Percentiles rank a stretch among this genome's conserved stretches.
These are phyloP conservation scores for Beauveria rudraprayagi DNA, from an alignment of 2,329 filamentous ascomycete species.

Conservation along the genomic window DNA sequence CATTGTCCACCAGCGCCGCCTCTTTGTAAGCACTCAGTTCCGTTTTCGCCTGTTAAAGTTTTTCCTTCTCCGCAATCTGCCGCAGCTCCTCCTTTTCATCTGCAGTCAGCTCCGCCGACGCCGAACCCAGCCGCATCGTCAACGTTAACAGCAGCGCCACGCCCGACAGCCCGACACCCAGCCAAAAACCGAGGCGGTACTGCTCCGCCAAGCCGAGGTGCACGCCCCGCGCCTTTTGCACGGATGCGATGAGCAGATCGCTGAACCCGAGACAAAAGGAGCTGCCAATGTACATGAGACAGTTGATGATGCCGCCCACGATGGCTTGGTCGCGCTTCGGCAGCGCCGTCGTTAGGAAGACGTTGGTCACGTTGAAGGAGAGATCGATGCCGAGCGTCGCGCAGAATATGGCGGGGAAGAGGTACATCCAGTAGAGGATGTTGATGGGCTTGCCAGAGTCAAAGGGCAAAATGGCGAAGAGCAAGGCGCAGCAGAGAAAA, in stretches of 20 bases:
- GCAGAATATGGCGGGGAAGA: constrained; percentile 49
- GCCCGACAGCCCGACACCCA: constrained; percentile 40
- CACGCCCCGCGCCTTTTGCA: constrained; percentile 15
- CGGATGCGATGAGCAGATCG: constrained; percentile 42
- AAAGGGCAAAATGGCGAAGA: constrained; percentile 8
- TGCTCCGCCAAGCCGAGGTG: constrained; percentile 28
- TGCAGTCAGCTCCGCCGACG: constrained; percentile 9
- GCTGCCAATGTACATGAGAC: constrained; percentile 50
- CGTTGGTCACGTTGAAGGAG: constrained; percentile 52
- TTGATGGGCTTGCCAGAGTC: constrained; percentile 4
- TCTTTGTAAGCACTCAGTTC: background rate
- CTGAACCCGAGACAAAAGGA: constrained; percentile 51
- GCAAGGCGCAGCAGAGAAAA: constrained; percentile 28
- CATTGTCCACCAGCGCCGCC: background rate
- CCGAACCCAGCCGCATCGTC: constrained; percentile 11
- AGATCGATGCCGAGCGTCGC: constrained; percentile 55
- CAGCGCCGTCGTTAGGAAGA: constrained; percentile 54
- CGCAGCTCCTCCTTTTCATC: constrained; percentile 10
- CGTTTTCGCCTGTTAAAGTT: background rate
- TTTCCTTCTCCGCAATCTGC: background rate
- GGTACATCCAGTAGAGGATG: constrained; percentile 45
- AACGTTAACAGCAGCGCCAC: constrained; percentile 35
- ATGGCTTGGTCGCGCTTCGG: constrained; percentile 48
- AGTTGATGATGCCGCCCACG: constrained; percentile 52
- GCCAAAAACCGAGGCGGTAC: constrained; percentile 52